phyloP scores from a whole-genome alignment of 139 green algal species.

The Chlorella sp. region DNA sequence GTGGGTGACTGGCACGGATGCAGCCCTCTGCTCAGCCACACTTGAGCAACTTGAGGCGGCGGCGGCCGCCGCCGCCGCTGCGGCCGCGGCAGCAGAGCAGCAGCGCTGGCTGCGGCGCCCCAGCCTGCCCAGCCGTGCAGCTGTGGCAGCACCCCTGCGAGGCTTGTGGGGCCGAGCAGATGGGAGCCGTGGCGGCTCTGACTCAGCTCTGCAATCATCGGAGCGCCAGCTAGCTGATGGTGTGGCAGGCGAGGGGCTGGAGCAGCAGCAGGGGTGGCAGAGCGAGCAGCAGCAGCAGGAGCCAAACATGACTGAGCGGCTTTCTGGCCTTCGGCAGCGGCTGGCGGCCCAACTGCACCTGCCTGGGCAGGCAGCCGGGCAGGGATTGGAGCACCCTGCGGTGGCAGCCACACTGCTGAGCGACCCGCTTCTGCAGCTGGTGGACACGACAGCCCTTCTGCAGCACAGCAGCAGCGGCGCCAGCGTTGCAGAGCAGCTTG shows the following conservation, averaged over 20 bases:
- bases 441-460: background rate
- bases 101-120: background rate
- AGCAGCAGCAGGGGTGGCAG: background rate
- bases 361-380: background rate
- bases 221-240: background rate
- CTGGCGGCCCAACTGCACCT: background rate
- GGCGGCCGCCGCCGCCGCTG: background rate
- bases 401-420: background rate
- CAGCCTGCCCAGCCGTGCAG: too few species aligned
- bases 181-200: background rate
- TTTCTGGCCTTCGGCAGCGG: background rate
- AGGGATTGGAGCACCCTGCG: background rate
- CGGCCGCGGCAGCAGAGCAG: background rate
- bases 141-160: too few species aligned
- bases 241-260: background rate
- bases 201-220: background rate
- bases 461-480: background rate
- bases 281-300: background rate
- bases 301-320: background rate
- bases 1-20: background rate
- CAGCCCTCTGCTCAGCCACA: background rate
- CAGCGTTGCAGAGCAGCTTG: background rate
- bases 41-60: background rate
- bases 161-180: too few species aligned
- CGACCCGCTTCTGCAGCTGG: constrained; percentile 6